Evolutionary conservation across 1,139 yeast species (phyloP).

Genomic region (Yamadazyma sp.): DNA sequence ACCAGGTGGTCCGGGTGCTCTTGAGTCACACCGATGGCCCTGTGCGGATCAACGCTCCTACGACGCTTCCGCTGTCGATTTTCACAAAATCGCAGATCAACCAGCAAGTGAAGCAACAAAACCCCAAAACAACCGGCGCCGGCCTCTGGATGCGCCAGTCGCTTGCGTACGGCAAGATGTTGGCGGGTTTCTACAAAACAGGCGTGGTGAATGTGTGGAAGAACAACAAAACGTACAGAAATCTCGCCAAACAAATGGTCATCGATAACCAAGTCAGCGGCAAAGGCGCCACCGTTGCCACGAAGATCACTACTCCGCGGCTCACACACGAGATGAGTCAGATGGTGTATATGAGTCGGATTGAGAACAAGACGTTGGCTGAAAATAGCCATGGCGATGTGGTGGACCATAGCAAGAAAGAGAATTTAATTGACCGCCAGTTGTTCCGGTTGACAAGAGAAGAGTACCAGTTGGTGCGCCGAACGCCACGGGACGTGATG

Average conservation of each 20-base stretch:
- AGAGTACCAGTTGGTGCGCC: slow-evolving; percentile 54
- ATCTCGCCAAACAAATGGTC: slow-evolving; percentile 22
- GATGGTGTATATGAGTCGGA: slow-evolving; percentile 28
- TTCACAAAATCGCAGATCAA: slow-evolving; percentile 31
- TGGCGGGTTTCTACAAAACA: slow-evolving; percentile 47
- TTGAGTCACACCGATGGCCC: slow-evolving; percentile 3
- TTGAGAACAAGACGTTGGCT: slow-evolving; percentile 23
- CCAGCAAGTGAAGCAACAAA: slow-evolving; percentile 23
- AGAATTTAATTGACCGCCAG: slow-evolving; percentile 8
- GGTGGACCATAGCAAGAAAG: slow-evolving; percentile 15
- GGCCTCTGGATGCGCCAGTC: slow-evolving; percentile 34
- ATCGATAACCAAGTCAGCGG: slow-evolving; percentile 25
- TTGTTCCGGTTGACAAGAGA: slow-evolving; percentile 48
- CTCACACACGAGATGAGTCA: slow-evolving; percentile 38
- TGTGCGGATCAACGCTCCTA: slow-evolving; percentile 33
- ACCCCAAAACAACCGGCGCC: slow-evolving; percentile 20
- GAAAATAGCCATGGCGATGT: slow-evolving; percentile 16
- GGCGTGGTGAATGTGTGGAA: slow-evolving; percentile 57
- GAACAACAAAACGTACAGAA: slow-evolving; percentile 26
- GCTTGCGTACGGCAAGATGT: slow-evolving; percentile 37
- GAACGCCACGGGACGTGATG: slow-evolving; percentile 56
- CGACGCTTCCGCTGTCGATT: slow-evolving; percentile 41
- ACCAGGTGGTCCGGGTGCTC: slow-evolving; percentile 4
- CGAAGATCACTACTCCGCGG: slow-evolving; percentile 25
- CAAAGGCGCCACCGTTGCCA: slow-evolving; percentile 25